phyloP scores from a whole-genome alignment of 1,139 yeast genomes.

The Starmera stellimalicola region DNA sequence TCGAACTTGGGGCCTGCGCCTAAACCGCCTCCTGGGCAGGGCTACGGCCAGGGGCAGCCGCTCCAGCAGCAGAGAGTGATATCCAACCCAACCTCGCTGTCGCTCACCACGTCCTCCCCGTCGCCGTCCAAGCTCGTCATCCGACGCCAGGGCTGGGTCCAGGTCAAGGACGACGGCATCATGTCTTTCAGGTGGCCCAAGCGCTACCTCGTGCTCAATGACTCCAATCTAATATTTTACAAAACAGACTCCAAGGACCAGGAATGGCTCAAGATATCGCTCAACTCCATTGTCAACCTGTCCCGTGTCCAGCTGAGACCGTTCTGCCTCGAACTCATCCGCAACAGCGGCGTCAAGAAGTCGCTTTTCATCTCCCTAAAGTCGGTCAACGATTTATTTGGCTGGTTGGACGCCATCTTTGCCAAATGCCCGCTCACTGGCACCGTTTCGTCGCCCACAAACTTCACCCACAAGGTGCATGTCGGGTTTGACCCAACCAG shows the following conservation, averaged over 20 bases:
- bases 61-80: slow-evolving; percentile 1
- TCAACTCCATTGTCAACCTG: slow-evolving; percentile 46
- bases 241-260: slow-evolving; percentile 48
- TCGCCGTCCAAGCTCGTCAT: slow-evolving; percentile 18
- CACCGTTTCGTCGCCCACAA: slow-evolving; percentile 70
- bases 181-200: slow-evolving; percentile 89
- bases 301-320: slow-evolving; percentile 59
- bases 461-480: slow-evolving; percentile 66
- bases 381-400: slow-evolving; percentile 69
- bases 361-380: slow-evolving; percentile 71
- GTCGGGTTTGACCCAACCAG: slow-evolving; percentile 58
- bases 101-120: slow-evolving; percentile 12
- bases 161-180: slow-evolving; percentile 84
- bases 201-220: slow-evolving; percentile 69
- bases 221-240: slow-evolving; percentile 65
- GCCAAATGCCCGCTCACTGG: slow-evolving; percentile 79
- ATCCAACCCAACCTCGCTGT: slow-evolving; percentile 20
- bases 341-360: slow-evolving; percentile 35
- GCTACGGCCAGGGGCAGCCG: neutral
- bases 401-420: slow-evolving; percentile 88
- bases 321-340: slow-evolving; percentile 67
- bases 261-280: slow-evolving; percentile 40
- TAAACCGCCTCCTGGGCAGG: slow-evolving; percentile 24
- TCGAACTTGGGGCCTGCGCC: slow-evolving; percentile 36
- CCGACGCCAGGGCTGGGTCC: slow-evolving; percentile 68